A percentile compares a stretch with the other conserved stretches of the same genome.
Evolutionary conservation across 2,329 filamentous ascomycete genomes (phyloP).

Genomic region (Trichoderma sp.): DNA sequence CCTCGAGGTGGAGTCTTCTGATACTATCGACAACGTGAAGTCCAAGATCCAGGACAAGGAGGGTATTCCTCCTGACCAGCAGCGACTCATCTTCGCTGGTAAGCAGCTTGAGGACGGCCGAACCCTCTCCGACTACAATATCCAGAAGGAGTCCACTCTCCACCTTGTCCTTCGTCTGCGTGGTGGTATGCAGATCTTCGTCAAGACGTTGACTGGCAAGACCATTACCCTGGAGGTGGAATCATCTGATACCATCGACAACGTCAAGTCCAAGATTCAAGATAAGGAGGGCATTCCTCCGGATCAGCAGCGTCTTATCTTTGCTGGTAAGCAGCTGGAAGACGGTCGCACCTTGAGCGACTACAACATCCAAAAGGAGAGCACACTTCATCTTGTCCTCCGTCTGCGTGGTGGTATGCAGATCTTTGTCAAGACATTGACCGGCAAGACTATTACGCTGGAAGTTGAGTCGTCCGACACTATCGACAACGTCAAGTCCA

Average conservation of each 20-base stretch:
- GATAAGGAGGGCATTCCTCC: conserved; percentile 92
- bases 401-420: conserved; percentile 80
- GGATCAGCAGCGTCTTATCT: conserved; percentile 91
- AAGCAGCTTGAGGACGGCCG: conserved; percentile 93
- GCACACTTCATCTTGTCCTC: conserved; percentile 75
- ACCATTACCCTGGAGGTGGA: conserved; percentile 93
- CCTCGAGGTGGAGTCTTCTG: conserved; percentile 80
- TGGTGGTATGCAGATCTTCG: conserved; percentile 75
- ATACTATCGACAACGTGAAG: conserved; percentile 95
- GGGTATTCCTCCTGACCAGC: conserved; percentile 91
- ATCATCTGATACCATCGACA: conserved; percentile 86
- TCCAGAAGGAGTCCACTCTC: conserved; percentile 84
- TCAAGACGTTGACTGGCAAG: conserved; percentile 87
- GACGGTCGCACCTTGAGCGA: conserved; percentile 87
- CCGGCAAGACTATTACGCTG: conserved; percentile 91
- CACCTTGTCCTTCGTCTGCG: conserved; percentile 78
- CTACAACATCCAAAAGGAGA: conserved; percentile 97
- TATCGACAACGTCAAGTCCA: conserved; percentile 94
- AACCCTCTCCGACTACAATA: conserved; percentile 93
- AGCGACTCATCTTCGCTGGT: conserved; percentile 88
- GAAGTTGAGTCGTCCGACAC: conserved; percentile 88
- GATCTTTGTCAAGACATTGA: conserved; percentile 77
- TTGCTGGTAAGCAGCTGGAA: conserved; percentile 89
- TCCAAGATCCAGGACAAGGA: conserved; percentile 91
- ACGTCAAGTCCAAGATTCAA: conserved; percentile 91